phyloP scores from a whole-genome alignment of 2,329 filamentous ascomycete species.

The Stagonosporopsis vannaccii region DNA sequence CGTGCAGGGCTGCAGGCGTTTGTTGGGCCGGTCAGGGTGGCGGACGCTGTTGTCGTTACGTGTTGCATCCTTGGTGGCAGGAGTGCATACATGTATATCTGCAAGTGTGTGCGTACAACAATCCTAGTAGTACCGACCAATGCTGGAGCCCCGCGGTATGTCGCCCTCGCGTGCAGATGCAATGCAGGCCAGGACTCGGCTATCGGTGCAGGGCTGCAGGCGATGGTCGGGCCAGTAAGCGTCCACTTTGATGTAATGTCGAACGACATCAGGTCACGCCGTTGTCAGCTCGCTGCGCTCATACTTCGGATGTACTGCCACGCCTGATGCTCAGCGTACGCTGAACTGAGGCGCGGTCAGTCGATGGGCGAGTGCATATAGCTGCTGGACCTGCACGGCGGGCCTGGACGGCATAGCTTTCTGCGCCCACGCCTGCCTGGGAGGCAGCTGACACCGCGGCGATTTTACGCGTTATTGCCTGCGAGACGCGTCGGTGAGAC shows the following conservation, averaged over 20 bases:
- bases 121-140: too few species aligned
- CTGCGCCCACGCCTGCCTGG: not conserved
- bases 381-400: constrained; percentile 2
- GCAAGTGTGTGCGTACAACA: too few species aligned
- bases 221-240: constrained; percentile 5
- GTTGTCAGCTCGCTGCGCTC: constrained; percentile 31
- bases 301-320: constrained; percentile 2
- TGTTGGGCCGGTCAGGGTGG: too few species aligned
- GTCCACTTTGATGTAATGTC: constrained; percentile 32
- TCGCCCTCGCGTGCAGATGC: too few species aligned
- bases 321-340: constrained; percentile 9
- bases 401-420: not conserved
- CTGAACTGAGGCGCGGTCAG: constrained; percentile 6
- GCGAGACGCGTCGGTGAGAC: constrained; percentile 18
- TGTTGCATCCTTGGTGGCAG: too few species aligned
- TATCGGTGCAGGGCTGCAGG: constrained; percentile 20
- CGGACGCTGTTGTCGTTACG: too few species aligned
- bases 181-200: not conserved
- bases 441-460: constrained; percentile 25
- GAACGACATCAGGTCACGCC: constrained; percentile 41
- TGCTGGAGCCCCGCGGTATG: too few species aligned
- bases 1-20: too few species aligned
- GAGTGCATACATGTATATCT: too few species aligned
- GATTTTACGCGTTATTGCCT: constrained; percentile 18
- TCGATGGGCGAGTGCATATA: constrained; percentile 9